Conservation (phyloP, 129 eudicot genomes). For the Calendula officinalis region DNA sequence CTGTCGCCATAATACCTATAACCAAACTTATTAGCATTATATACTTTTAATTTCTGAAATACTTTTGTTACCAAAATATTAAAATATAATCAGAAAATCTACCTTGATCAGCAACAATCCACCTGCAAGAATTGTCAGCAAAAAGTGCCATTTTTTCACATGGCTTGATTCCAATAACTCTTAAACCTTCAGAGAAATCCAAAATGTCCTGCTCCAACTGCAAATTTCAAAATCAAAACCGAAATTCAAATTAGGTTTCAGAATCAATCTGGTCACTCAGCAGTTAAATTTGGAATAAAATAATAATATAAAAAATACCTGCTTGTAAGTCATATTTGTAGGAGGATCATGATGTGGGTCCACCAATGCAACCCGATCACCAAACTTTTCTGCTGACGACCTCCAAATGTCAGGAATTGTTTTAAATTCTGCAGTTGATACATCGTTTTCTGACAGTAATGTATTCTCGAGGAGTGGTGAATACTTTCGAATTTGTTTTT, state of each 20-base stretch:
- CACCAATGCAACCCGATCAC: slow-evolving; percentile 81
- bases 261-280: neutral
- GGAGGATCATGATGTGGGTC: slow-evolving; percentile 95
- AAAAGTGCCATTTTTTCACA: slow-evolving; percentile 83
- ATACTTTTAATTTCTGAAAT: neutral
- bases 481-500: slow-evolving; percentile 60
- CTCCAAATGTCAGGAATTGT: slow-evolving; percentile 96
- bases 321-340: slow-evolving; percentile 78
- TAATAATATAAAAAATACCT: slow-evolving; percentile 40
- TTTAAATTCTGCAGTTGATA: slow-evolving; percentile 52
- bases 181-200: slow-evolving; percentile 77
- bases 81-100: slow-evolving; percentile 15
- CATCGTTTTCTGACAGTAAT: slow-evolving; percentile 37
- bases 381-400: slow-evolving; percentile 76
- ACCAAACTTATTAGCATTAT: slow-evolving; percentile 21
- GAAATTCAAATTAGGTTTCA: neutral
- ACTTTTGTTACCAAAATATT: neutral
- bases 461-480: slow-evolving; percentile 70
- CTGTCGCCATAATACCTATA: slow-evolving; percentile 82
- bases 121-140: slow-evolving; percentile 91
- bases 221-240: slow-evolving; percentile 12
- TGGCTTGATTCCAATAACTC: slow-evolving; percentile 80
- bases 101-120: slow-evolving; percentile 97
- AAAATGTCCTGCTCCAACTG: slow-evolving; percentile 86
- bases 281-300: neutral